Evolutionary conservation across 805 yeast genomes (phyloP), one percentile per base, ranked within the genome.

Genomic region (Suhomyces kilbournensis): DNA sequence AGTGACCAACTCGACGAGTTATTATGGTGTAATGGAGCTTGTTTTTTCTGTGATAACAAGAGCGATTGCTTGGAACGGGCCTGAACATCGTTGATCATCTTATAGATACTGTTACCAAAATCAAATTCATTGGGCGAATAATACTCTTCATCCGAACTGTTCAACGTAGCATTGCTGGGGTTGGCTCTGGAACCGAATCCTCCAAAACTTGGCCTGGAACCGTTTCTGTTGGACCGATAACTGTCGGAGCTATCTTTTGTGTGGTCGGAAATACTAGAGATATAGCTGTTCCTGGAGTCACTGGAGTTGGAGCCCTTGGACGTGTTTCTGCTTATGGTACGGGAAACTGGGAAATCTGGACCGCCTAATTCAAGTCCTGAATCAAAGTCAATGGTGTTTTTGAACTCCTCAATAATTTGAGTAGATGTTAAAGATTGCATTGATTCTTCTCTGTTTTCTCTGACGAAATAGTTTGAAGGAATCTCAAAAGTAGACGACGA

Each of bases 91-190:
- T 48, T 44, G 17, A 48, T 39, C 40, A 48, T 23, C 9, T 42
- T 30, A 22, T 48, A 48, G 23, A 40, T 15, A 22, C 30, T 42
- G 2, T 20, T 48, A n/a, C 44, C 28, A 22, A 56, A 50, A 10
- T 61, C 63, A 52, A 63, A 65, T 42, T 70, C 74, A 22, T 65
- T 65, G 4, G 70, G 66, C 15, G 74, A 67, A 51, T 54, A 70
- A 53, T 61, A 69, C 55, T 71, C 75, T 2, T 69, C 72, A 17
- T 69, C 74, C 10, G 72, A 61, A 25, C 64, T 64, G 20, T 60
- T 54, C 52, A 48, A 35, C 20, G 59, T 53, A 44, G 22, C 34
- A 28, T 49, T 50, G 30, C 54, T 46, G 26, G 35, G 12, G 19
- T 46, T 50, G 20, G 43, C 42, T 20, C 32, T 15, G 9, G 47